Evolutionary conservation across 1,284 basidiomycete species (phyloP), one percentile per base, ranked within the genome.

Genomic region (Phellopilus nigrolimitatus): DNA sequence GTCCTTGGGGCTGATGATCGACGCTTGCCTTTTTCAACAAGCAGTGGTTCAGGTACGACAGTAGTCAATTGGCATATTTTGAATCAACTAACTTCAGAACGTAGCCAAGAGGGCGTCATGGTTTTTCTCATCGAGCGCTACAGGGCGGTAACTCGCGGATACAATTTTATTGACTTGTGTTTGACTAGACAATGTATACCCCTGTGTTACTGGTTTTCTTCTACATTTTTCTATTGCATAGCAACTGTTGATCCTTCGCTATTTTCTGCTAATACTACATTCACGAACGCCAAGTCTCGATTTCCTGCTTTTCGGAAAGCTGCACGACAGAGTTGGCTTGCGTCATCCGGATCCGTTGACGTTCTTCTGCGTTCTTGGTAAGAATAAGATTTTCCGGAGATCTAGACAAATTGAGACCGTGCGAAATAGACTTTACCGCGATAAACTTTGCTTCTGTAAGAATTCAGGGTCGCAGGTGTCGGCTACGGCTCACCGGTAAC

Each of bases 21-120:
- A 15, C 34, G 28, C 17, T 37, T 30, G 36, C n/a, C 45, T 51
- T 46, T 51, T 30, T 24, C 49, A 51, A 47, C 44, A 40, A 38
- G 47, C 54, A 60, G 54, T 41, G 60, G 62, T 40, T 40, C 57
- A 57, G 61, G 56, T 64, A 62, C 55, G 63, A 17, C 62, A 54
- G 60, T 53, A 33, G 22, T 21, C 21, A 12, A 31, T 24, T 45
- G 39, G 42, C 4, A 15, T 48, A 31, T 47, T 44, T 19, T 34
- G 31, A 21, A 12, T 28, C 42, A 15, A 36, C 56, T 56, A 28
- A 57, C 24, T 30, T 37, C 25, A 22, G 41, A 54, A 53, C 58
- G 43, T 67, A 90, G 88, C 84, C 60, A 91, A 91, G 71, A 86
- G 88, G 56, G 86, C 88, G 46, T 91, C 88, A 47, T 91, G 88